Conservation (phyloP, 306 rosid genomes). For the Luffa acutangula region DNA sequence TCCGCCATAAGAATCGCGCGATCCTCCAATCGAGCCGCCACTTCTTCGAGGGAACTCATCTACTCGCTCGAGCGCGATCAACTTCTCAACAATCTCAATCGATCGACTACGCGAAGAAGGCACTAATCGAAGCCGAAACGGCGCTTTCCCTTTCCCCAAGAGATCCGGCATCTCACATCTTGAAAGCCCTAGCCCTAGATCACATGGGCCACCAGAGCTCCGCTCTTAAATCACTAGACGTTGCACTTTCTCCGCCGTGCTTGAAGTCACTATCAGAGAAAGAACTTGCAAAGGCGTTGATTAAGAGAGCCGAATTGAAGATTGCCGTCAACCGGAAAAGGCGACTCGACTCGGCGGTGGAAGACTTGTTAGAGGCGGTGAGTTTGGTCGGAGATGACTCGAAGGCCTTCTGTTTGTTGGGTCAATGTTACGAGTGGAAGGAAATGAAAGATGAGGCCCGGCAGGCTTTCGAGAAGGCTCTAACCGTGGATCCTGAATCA, state of each 20-base stretch:
- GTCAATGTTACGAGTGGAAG: constrained; percentile 59
- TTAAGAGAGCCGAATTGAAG: constrained; percentile 51
- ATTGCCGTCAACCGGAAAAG: constrained; percentile 35
- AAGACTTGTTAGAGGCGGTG: constrained; percentile 38
- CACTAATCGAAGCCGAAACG: constrained; percentile 35
- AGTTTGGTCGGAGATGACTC: constrained; percentile 6
- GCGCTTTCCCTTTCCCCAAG: constrained; percentile 40
- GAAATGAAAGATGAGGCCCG: constrained; percentile 31
- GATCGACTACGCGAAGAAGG: constrained; percentile 36
- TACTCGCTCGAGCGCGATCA: constrained; percentile 45
- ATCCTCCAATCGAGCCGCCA: constrained; percentile 32
- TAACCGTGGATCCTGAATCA: constrained; percentile 27
- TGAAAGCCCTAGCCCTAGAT: constrained; percentile 34
- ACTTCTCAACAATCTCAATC: constrained; percentile 14
- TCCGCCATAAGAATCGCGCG: constrained; percentile 26
- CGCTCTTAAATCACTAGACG: constrained; percentile 33
- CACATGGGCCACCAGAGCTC: constrained; percentile 31
- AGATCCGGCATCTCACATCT: constrained; percentile 43
- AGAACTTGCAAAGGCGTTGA: constrained; percentile 32
- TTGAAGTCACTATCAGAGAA: constrained; percentile 24
- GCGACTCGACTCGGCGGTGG: constrained; percentile 54
- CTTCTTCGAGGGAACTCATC: constrained; percentile 33
- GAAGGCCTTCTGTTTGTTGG: constrained; percentile 39
- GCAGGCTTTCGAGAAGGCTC: constrained; percentile 30
- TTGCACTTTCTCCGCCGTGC: constrained; percentile 36